A percentile compares a stretch with the other conserved stretches of the same genome.
Conservation (phyloP, 2,329 filamentous ascomycete genomes). For the Thelonectria discophora region DNA sequence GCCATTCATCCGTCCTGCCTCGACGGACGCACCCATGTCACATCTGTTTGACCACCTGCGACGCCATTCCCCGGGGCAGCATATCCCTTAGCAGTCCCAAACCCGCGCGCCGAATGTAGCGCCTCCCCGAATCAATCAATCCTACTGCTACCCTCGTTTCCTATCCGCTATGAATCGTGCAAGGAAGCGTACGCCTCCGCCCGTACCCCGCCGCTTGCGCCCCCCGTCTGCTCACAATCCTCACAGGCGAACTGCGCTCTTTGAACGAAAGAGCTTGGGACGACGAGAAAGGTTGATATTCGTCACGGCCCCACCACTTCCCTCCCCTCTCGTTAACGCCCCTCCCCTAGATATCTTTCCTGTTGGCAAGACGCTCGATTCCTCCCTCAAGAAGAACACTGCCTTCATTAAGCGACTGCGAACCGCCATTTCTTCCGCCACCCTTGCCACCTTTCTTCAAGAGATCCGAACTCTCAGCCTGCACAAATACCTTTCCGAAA, state of each 20-base stretch:
- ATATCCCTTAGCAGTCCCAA: conserved; percentile 54
- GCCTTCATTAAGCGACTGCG: conserved; percentile 96
- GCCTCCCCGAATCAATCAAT: conserved; percentile 40
- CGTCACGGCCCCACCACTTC: conserved; percentile 29
- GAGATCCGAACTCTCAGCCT: conserved; percentile 91
- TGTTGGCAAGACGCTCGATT: conserved; percentile 84
- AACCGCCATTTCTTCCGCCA: conserved; percentile 83
- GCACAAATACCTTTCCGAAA: conserved; percentile 96
- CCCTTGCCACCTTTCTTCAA: conserved; percentile 83
- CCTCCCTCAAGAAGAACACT: conserved; percentile 96
- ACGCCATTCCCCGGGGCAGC: conserved; percentile 48
- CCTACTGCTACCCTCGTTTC: conserved; percentile 28
- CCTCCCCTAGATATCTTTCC: conserved; percentile 75
- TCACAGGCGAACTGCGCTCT: conserved; percentile 84
- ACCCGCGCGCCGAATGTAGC: conserved; percentile 58
- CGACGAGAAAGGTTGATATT: conserved; percentile 77
- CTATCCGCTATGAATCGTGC: conserved; percentile 68
- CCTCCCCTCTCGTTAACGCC: conserved; percentile 30
- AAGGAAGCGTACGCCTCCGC: conserved; percentile 64
- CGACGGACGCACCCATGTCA: conserved; percentile 52
- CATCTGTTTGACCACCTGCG: conserved; percentile 48
- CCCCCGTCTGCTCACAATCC: conserved; percentile 28
- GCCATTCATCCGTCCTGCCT: conserved; percentile 38
- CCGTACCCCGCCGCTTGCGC: conserved; percentile 1
- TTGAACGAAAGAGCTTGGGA: conserved; percentile 89